Evolutionary conservation across 805 yeast species (phyloP), one percentile per base, ranked within the genome.

Genomic region (Grigorovia jiainica): DNA sequence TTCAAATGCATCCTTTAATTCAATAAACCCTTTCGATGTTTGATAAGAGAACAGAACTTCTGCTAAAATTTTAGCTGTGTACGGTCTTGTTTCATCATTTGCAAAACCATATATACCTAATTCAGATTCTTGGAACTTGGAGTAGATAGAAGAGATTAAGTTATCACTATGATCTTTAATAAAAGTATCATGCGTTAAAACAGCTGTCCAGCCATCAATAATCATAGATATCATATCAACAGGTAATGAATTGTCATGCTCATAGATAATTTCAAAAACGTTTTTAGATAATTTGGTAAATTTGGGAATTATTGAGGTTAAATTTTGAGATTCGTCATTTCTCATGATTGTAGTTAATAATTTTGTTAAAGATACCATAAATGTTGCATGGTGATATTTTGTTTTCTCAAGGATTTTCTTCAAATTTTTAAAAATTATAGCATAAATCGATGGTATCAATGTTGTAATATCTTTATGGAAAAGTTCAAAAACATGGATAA

Each of bases 391-490:
- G 11, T 51, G 36, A 36, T 61, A 48, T 42, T 61, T 64, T 24
- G 47, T 48, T 30, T 61, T 54, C 25, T 61, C 61, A 13, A 51
- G 43, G 36, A 49, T 49, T 40, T 65, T 65, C 43, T 64, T 67
- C 18, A 68, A 35, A 17, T 60, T 52, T 44, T 62, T 66, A 41
- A 64, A 50, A 5, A 62, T 35, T 1, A 54, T 43, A 7, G 60
- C 40, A 13, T 61, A 39, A 4, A 66, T 30, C 4, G 62, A 43
- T 6, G 71, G 66, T 1, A 57, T 51, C 32, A 66, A 53, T 1
- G 70, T 61, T 5, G 59, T 51, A 2, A 67, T 44, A 9, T 58
- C 59, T 10, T 55, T 53, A 1, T 64, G 61, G 49, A 61, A 66
- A 1, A 49, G 42, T 43, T 63, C 64, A 42, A 61, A 59, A 3